Base-by-base conservation (phyloP, 176 grass and related monocot species). In the Cenchrus americanus region DNA sequence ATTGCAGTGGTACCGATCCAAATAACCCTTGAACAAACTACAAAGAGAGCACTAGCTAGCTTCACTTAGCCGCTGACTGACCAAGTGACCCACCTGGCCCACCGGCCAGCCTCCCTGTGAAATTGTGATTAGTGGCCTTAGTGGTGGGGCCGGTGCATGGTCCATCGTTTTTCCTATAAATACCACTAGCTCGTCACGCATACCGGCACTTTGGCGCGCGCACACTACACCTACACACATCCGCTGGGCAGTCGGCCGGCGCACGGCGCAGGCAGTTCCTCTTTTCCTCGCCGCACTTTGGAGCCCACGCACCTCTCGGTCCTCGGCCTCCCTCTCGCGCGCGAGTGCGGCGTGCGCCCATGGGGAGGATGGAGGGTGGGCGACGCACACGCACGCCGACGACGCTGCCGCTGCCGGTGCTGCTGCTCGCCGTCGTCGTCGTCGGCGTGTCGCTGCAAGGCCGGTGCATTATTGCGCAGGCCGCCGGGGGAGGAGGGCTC, bases 391-490 rank as follows among this genome's bases (percentile, higher is more conserved):
- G n/a, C n/a, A n/a, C n/a, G n/a, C n/a, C n/a, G n/a, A 24, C 11
- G 42, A 15, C 5, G 62, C n/a, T n/a, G n/a, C 8, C 8, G 61
- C 57, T 32, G 44, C 13, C 10, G 68, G 4, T 7, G 69, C 1
- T 30, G 13, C 7, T 73, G 0, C 47, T 52, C 1, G 7, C 32
- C 0, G 0, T 81, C 3, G 37, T 88, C 4, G 4, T 66, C 7
- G 37, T 83, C 5, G 83, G 46, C 48, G 63, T 57, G 65, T 34
- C 71, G 55, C 47, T 63, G 77, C 82, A 41, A 37, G 88, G 64
- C 3, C 58, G 58, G 58, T 80, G 84, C 69, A 82, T 70, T 43
- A 82, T 70, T 43, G 87, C 85, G 80, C 67, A 83, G 46, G 78
- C 73, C 55, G 63, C 21, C 0, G 82, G 51, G 0, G 72, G 50